A percentile compares a stretch with the other conserved stretches of the same genome.
Conservation (phyloP, 148 eudicot genomes). For the Vaccinium vitisidaea region DNA sequence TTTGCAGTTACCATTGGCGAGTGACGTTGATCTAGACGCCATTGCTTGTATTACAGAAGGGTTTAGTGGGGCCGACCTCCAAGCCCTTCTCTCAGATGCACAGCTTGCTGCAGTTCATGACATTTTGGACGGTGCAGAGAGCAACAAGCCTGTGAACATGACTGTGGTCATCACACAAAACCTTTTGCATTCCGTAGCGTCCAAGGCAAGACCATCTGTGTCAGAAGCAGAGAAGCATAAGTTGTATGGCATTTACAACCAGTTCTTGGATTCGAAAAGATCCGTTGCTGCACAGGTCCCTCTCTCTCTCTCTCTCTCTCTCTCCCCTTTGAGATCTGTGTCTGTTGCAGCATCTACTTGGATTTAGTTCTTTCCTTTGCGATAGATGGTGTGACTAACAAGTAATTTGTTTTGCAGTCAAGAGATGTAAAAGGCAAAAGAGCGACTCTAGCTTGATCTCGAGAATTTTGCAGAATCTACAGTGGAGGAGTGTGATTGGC, state of each 20-base stretch:
- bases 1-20: conserved; percentile 72
- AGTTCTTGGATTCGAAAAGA: conserved; percentile 81
- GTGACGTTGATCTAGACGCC: conserved; percentile 60
- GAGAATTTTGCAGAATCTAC: background rate
- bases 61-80: conserved; percentile 98
- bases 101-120: conserved; percentile 93
- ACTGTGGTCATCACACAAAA: conserved; percentile 59
- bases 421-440: conserved; percentile 90
- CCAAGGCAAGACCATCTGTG: conserved; percentile 83
- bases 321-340: background rate
- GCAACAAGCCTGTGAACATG: conserved; percentile 37
- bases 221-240: conserved; percentile 79
- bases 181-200: conserved; percentile 59
- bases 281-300: conserved; percentile 78
- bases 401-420: conserved; percentile 49
- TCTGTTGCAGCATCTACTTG: background rate
- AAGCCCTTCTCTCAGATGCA: conserved; percentile 95
- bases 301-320: conserved; percentile 19
- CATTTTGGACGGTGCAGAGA: conserved; percentile 50
- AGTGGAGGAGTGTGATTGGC: background rate
- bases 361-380: background rate
- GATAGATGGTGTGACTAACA: conserved; percentile 5
- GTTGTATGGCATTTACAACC: conserved; percentile 70
- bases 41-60: conserved; percentile 80
- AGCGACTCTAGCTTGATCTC: conserved; percentile 70